Evolutionary conservation across 2,329 filamentous ascomycete species (phyloP).

Genomic region (Parasarocladium wereldwijsianum): DNA sequence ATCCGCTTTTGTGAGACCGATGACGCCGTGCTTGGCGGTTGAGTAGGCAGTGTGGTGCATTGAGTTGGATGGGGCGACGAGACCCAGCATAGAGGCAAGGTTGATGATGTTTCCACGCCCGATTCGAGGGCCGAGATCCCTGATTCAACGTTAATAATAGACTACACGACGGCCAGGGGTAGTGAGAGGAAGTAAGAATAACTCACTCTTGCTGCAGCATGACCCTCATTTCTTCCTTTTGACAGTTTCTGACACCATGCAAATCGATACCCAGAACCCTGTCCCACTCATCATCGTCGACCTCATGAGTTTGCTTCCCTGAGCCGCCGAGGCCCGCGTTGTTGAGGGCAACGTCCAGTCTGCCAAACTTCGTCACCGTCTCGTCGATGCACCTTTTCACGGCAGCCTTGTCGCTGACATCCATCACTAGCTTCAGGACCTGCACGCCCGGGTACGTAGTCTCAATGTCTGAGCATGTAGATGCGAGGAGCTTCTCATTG

Average conservation of each 20-base stretch:
- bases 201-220: conserved; percentile 35
- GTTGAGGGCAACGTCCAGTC: conserved; percentile 41
- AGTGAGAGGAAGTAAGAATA: too few species aligned
- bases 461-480: conserved; percentile 18
- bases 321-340: conserved; percentile 35
- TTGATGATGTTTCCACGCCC: conserved; percentile 40
- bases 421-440: conserved; percentile 24
- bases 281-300: conserved; percentile 31
- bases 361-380: conserved; percentile 29
- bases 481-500: conserved; percentile 17
- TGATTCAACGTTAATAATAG: conserved; percentile 4
- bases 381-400: conserved; percentile 27
- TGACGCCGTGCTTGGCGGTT: conserved; percentile 36
- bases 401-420: conserved; percentile 27
- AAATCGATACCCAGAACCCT: conserved; percentile 36
- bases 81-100: conserved; percentile 34
- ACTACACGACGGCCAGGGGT: neutral
- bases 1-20: conserved; percentile 38
- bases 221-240: conserved; percentile 33
- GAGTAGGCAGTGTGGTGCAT: conserved; percentile 30
- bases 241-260: conserved; percentile 41
- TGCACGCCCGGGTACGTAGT: conserved; percentile 22
- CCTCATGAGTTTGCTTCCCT: conserved; percentile 27
- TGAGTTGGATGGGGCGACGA: conserved; percentile 22
- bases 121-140: conserved; percentile 19